Conservation (phyloP, 164 flowering plant genomes). For the Magnolia kwangsiensis region DNA sequence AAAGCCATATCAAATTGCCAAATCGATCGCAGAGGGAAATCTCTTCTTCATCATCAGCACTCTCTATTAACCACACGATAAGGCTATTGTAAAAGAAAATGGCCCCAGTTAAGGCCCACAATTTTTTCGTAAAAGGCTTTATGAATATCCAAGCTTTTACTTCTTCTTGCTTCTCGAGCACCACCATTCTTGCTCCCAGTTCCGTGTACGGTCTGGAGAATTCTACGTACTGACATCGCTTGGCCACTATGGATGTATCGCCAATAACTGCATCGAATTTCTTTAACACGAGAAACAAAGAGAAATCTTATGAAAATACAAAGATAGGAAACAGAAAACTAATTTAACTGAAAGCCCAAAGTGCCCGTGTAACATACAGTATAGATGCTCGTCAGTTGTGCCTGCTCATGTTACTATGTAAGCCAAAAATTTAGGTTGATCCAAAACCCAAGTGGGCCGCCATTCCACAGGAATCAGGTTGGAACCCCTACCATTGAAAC, state of each 20-base stretch:
- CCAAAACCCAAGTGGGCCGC: too few relatives aligned
- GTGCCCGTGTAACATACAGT: too few relatives aligned
- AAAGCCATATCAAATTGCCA: constrained; percentile 21
- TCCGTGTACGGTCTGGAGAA: constrained; percentile 37
- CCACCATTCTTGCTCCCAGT: constrained; percentile 14
- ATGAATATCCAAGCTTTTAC: constrained; percentile 15
- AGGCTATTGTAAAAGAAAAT: constrained; percentile 25
- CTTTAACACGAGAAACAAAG: neutral
- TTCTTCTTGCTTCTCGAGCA: neutral
- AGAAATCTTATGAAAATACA: neutral
- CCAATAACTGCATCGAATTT: constrained; percentile 40
- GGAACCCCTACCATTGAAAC: too few relatives aligned
- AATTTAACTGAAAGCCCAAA: too few relatives aligned
- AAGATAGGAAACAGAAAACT: neutral
- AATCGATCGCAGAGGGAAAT: constrained; percentile 20
- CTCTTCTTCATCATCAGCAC: constrained; percentile 12
- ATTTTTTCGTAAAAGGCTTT: constrained; percentile 19
- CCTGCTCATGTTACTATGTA: too few relatives aligned
- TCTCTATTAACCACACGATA: constrained; percentile 41
- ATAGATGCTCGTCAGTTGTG: too few relatives aligned
- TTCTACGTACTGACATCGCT: constrained; percentile 24
- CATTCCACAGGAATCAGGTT: too few relatives aligned
- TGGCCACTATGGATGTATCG: constrained; percentile 15
- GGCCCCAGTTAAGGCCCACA: constrained; percentile 27
- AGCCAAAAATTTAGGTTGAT: too few relatives aligned